Evolutionary conservation across 371 early-diverging fungal species (phyloP), one percentile per base, ranked within the genome.

Genomic region (Capniomyces stellatus): DNA sequence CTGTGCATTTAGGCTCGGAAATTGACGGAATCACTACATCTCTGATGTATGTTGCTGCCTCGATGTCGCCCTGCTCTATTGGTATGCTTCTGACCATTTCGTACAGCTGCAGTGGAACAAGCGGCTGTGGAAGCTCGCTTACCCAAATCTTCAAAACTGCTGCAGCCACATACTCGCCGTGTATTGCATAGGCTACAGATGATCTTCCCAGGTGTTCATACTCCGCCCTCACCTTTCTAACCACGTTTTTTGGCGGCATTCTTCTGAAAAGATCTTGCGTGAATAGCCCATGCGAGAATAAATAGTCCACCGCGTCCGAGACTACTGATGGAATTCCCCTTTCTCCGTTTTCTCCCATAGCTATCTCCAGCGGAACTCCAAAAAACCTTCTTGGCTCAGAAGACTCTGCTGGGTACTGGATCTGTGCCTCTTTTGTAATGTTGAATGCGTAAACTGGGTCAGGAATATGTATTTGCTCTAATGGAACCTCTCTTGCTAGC

Each of bases 261-360:
- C 86, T 77, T 29, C 95, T 74, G 57, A 94, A 94, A 25, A 94
- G 59, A 23, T 92, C 95, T 60, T 88, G 89, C 30, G 80, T 77
- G 44, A 78, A 72, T 52, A 91, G 64, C 0, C 88, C 84, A 25
- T 79, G 58, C 1, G 59, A 57, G 43, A 71, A 58, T 28, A 83
- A 63, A 57, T 66, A 79, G 30, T 68, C 65, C 30, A 81, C 69
- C 51, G 78, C 77, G 25, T 84, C 81, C 24, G 61, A 64, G 6
- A 84, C 71, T 4, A 82, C 77, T 3, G 59, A 51, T 1, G 85
- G 85, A 18, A 84, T 54, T 1, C 83, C 84, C n/a, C 60, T 59
- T 50, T 66, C 67, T 49, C 67, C 67, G 22, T 60, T 67, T 15
- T 58, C 58, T 4, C 85, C 85, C 82, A 84, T 85, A 0, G 83